Base-by-base conservation (phyloP, 2,329 filamentous ascomycete species). In the Scleromitrula shiraiana region DNA sequence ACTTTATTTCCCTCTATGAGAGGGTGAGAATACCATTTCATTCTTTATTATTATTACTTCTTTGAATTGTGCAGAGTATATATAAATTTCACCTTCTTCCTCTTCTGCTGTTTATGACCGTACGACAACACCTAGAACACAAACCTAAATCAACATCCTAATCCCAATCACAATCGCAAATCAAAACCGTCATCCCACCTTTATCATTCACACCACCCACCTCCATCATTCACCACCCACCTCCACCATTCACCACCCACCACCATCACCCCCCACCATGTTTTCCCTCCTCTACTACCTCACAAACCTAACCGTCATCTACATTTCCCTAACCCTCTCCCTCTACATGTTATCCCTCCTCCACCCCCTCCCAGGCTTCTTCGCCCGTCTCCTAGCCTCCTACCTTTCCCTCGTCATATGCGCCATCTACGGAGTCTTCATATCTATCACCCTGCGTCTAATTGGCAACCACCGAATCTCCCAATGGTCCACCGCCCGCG, bases 401-500 rank as follows among this genome's bases (percentile, higher is more conserved):
- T 88, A 86, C 65, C 69, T 84, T 53, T 72, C 75, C 30, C 68
- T 88, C 41, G 60, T 83, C 46, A 55, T 75, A 46, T 74, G 71
- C 63, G 78, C 90, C 23, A 66, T 73, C 58, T 94, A 88, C 67
- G 93, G 90, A 51, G 85, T 88, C 50, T 52, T 87, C 39, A 82
- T 82, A 23, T 88, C 85, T 37, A 76, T 90, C 52, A 60, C 78
- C 50, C 75, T 97, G 53, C 82, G 85, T 39, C 59, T 86, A 14
- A 58, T 82, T 41, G 89, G 89, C 51, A 78, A 85, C 59, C 82
- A 81, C 51, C 81, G 85, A 47, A 78, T 88, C 55, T 79, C 86
- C 23, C 93, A 97, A 73, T 97, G 89, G 88, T 80, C 87, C 32
- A 80, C 80, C 8, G 93, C 73, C 7, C 80, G 89, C 52, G 69